These are phyloP conservation scores for Suillus ampliporus DNA, from an alignment of 768 basidiomycete genomes.

Conservation along the genomic window DNA sequence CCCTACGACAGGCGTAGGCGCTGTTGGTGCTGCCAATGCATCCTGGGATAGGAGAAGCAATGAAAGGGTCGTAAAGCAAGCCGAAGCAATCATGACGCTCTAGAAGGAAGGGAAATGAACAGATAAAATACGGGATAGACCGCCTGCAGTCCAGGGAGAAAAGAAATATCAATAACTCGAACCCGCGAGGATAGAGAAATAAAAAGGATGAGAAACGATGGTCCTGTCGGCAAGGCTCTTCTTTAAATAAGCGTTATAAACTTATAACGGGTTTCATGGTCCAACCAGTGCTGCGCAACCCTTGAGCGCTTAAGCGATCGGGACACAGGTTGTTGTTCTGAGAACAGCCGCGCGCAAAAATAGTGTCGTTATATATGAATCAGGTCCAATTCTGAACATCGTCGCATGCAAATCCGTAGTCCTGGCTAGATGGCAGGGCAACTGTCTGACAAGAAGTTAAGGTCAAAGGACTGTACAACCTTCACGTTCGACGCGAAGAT, in stretches of 20 bases:
- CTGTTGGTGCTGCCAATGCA: not conserved
- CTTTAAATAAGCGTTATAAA: not conserved
- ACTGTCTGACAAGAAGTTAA: too few relatives aligned
- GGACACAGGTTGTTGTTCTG: not conserved
- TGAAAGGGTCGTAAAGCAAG: not conserved
- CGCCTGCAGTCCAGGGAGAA: conserved; percentile 6
- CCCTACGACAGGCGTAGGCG: not conserved
- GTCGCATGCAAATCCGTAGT: not conserved
- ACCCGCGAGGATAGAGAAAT: not conserved
- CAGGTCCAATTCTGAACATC: not conserved
- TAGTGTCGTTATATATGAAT: not conserved
- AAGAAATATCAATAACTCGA: not conserved
- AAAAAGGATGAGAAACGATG: not conserved
- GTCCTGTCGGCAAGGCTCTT: not conserved
- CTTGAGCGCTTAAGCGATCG: not conserved
- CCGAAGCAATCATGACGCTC: conserved; percentile 7
- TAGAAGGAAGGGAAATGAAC: not conserved
- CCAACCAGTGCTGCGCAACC: not conserved
- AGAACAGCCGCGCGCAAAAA: conserved; percentile 2
- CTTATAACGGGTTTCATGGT: conserved; percentile 6
- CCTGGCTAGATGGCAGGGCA: too few relatives aligned
- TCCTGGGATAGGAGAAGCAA: not conserved
- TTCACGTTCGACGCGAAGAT: not conserved
- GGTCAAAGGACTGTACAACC: too few relatives aligned
- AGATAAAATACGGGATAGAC: not conserved